These are phyloP conservation scores for Camelina hispida DNA, from an alignment of 345 rosid species.

Conservation along the genomic window DNA sequence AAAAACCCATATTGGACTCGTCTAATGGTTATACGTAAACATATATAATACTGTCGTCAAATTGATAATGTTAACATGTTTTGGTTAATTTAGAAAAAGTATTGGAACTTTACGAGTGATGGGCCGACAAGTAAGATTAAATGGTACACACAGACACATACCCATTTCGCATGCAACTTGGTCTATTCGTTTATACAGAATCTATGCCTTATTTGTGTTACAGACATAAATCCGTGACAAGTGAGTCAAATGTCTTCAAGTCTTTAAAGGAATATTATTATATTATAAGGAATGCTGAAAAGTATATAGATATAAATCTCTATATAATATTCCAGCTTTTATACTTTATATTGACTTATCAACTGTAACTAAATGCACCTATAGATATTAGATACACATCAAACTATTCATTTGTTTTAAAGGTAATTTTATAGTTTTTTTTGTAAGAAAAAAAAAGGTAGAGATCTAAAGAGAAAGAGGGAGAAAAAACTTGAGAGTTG, in stretches of 20 bases:
- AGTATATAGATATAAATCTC: neutral
- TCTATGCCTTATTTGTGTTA: conserved; percentile 16
- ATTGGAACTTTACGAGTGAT: conserved; percentile 19
- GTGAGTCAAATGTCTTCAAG: conserved; percentile 1
- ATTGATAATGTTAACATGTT: neutral
- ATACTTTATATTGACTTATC: neutral
- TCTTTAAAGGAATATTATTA: conserved; percentile 9
- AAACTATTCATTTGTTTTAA: neutral
- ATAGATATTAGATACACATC: neutral
- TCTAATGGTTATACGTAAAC: neutral
- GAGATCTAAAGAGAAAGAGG: conserved; percentile 14
- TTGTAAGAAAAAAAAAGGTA: neutral
- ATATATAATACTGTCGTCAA: neutral
- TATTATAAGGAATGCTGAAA: neutral
- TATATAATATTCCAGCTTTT: neutral
- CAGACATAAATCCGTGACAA: conserved; percentile 32
- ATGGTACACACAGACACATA: conserved; percentile 30
- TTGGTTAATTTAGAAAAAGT: neutral
- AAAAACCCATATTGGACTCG: neutral
- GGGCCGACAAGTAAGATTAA: conserved; percentile 29
- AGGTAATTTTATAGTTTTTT: neutral
- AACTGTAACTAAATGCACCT: conserved; percentile 15
- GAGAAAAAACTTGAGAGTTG: neutral
- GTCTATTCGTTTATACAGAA: conserved; percentile 7
- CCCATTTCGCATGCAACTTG: conserved; percentile 30